These are phyloP conservation scores for Trifolium fragiferum DNA, from an alignment of 306 rosid species.

Conservation along the genomic window DNA sequence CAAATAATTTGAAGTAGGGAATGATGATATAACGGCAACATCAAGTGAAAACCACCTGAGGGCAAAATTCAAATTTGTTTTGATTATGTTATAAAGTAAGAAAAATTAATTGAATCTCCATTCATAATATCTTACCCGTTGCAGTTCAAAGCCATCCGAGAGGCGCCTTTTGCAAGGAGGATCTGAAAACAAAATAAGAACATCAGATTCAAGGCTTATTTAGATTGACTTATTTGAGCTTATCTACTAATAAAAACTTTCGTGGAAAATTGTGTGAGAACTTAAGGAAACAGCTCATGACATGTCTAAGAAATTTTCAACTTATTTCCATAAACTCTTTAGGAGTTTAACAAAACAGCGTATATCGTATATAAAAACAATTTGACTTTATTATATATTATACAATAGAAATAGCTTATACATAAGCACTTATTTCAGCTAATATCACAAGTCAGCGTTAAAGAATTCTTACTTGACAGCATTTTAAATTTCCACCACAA, in stretches of 20 bases:
- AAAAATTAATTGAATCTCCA: conserved; percentile 16
- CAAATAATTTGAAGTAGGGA: conserved; percentile 73
- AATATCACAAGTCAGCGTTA: conserved; percentile 16
- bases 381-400: background rate
- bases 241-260: background rate
- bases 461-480: conserved; percentile 85
- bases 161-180: conserved; percentile 87
- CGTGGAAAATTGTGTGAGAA: background rate
- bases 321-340: background rate
- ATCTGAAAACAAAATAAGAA: conserved; percentile 60
- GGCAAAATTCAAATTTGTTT: conserved; percentile 35
- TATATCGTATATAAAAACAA: background rate
- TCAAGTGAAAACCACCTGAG: conserved; percentile 94
- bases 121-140: conserved; percentile 66
- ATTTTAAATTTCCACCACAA: conserved; percentile 94
- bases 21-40: conserved; percentile 64
- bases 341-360: too few relatives aligned
- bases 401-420: background rate
- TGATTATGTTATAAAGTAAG: conserved; percentile 30
- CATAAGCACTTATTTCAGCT: background rate
- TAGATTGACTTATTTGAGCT: background rate
- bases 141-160: conserved; percentile 81
- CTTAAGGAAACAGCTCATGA: background rate
- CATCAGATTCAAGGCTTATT: conserved; percentile 2
- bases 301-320: background rate